Evolutionary conservation across 1,284 basidiomycete species (phyloP).

Genomic region (Puccinia brachypodii): DNA sequence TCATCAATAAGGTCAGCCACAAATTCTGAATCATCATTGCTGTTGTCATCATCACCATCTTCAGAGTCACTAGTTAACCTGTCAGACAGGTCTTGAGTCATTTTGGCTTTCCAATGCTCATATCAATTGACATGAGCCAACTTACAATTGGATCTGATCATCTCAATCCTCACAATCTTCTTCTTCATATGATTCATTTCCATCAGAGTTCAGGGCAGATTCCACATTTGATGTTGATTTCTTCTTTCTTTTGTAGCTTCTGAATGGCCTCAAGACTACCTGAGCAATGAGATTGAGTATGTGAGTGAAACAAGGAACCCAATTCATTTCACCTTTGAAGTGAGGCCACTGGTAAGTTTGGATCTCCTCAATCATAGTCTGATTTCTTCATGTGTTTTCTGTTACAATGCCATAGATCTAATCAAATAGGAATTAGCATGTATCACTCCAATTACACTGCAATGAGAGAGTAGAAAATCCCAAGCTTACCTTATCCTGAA

Average conservation of each 20-base stretch:
- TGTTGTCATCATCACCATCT: neutral
- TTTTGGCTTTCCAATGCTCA: too few species aligned
- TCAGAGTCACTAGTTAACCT: neutral
- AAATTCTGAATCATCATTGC: neutral
- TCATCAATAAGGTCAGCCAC: neutral
- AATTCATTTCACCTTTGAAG: neutral
- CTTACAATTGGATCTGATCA: neutral
- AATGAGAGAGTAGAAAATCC: too few species aligned
- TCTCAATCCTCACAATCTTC: neutral
- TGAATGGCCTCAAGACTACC: neutral
- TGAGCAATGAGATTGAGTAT: neutral
- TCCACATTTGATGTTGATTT: neutral
- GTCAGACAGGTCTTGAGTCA: too few species aligned
- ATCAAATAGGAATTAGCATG: too few species aligned
- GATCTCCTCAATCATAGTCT: neutral
- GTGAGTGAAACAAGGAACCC: neutral
- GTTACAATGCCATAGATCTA: neutral
- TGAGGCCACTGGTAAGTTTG: neutral
- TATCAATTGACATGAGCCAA: neutral
- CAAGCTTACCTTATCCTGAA: too few species aligned
- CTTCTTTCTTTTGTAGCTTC: neutral
- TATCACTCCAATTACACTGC: too few species aligned
- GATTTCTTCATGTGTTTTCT: neutral
- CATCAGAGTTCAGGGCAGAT: too few species aligned
- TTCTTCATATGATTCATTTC: neutral